A percentile compares a stretch with the other conserved stretches of the same genome.
Conservation (phyloP, 1,139 yeast genomes). For the Taphrina betulina region DNA sequence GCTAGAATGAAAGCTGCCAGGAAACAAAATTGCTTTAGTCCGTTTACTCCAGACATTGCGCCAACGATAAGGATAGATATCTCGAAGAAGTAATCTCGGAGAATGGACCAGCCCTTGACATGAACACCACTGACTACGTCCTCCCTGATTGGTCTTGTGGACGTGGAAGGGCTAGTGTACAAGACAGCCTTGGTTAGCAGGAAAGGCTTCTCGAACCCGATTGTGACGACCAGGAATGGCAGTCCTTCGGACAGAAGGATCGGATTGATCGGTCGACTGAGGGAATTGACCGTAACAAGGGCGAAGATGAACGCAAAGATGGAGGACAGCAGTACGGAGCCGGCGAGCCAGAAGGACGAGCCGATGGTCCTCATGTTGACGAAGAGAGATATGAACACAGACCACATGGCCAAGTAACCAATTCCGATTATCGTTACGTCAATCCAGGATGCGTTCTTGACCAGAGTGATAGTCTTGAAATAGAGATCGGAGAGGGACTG, state of each 20-base stretch:
- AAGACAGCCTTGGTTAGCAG: conserved; percentile 68
- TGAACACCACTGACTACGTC: conserved; percentile 58
- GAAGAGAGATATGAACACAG: conserved; percentile 75
- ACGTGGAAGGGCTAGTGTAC: conserved; percentile 46
- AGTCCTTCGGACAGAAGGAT: conserved; percentile 84
- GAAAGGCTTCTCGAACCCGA: conserved; percentile 89
- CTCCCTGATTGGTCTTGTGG: conserved; percentile 42
- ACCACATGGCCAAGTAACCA: conserved; percentile 89
- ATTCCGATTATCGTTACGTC: conserved; percentile 77
- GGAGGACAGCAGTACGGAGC: conserved; percentile 76
- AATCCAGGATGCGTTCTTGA: conserved; percentile 74
- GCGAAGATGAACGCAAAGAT: conserved; percentile 86
- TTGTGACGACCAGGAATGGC: conserved; percentile 87
- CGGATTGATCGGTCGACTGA: conserved; percentile 59
- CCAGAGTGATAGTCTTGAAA: conserved; percentile 27
- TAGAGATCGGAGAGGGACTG: conserved; percentile 24
- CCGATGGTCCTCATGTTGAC: conserved; percentile 77
- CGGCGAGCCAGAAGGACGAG: conserved; percentile 85
- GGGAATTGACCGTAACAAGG: conserved; percentile 57
- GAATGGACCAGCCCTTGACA: conserved; percentile 62
- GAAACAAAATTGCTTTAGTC: conserved; percentile 76
- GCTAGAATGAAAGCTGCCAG: conserved; percentile 70
- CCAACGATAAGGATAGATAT: conserved; percentile 69
- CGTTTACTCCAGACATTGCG: conserved; percentile 65
- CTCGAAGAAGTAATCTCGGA: conserved; percentile 78